Evolutionary conservation across 2,329 filamentous ascomycete species (phyloP).

Genomic region (Colletotrichum theobromicola): DNA sequence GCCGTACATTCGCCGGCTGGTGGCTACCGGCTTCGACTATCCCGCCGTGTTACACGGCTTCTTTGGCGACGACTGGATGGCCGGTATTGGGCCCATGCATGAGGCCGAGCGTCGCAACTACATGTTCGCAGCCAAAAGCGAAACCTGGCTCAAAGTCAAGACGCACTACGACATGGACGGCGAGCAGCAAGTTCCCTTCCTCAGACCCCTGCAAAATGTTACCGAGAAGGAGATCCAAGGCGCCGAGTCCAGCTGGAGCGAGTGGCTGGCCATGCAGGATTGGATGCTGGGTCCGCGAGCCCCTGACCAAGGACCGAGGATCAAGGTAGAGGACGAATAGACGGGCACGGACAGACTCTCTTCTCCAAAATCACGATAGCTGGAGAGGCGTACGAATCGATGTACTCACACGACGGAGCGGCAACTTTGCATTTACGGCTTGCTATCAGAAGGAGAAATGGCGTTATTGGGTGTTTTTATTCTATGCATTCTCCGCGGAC

Average conservation of each 20-base stretch:
- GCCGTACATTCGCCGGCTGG: slow-evolving; percentile 87
- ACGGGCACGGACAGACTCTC: neutral
- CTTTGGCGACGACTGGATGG: slow-evolving; percentile 91
- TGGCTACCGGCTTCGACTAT: slow-evolving; percentile 90
- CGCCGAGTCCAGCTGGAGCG: slow-evolving; percentile 87
- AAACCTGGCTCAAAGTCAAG: slow-evolving; percentile 89
- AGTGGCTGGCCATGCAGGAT: slow-evolving; percentile 96
- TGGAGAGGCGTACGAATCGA: neutral
- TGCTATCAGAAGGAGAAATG: neutral
- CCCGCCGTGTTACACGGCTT: slow-evolving; percentile 89
- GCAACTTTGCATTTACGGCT: neutral
- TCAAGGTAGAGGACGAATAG: slow-evolving; percentile 16
- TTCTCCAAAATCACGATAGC: neutral
- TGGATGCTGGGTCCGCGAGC: slow-evolving; percentile 94
- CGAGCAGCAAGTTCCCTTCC: slow-evolving; percentile 84
- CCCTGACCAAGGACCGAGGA: slow-evolving; percentile 40
- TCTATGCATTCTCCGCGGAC: neutral
- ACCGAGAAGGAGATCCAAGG: slow-evolving; percentile 80
- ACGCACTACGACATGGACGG: slow-evolving; percentile 86
- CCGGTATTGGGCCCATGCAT: slow-evolving; percentile 81
- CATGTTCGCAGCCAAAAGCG: slow-evolving; percentile 92
- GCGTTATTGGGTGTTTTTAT: neutral
- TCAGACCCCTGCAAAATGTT: slow-evolving; percentile 80
- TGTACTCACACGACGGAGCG: neutral
- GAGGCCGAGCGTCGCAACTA: slow-evolving; percentile 93